A percentile compares a stretch with the other conserved stretches of the same genome.
Evolutionary conservation across 345 rosid species (phyloP).

Genomic region (Ailanthus altissimus): DNA sequence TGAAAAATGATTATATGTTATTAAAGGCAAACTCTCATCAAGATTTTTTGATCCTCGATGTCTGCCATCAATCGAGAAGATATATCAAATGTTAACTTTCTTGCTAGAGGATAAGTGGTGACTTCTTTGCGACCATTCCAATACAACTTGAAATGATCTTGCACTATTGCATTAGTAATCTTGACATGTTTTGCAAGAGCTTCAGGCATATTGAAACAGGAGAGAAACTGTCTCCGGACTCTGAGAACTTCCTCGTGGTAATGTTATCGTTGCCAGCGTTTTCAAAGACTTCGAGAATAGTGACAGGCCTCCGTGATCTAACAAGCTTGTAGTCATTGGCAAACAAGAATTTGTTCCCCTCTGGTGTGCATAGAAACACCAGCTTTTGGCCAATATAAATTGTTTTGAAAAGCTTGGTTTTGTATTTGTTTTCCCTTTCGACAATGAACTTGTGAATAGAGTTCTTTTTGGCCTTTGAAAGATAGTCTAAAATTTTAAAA

Average conservation of each 20-base stretch:
- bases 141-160: neutral
- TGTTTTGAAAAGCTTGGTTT: neutral
- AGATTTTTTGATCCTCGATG: neutral
- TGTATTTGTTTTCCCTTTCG: neutral
- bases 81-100: neutral
- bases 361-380: neutral
- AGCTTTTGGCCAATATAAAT: neutral
- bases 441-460: neutral
- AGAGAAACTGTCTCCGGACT: neutral
- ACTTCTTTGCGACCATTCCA: neutral
- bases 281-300: neutral
- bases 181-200: neutral
- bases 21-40: neutral
- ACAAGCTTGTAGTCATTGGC: conserved; percentile 11
- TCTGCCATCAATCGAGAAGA: neutral
- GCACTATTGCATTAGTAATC: neutral
- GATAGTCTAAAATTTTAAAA: neutral
- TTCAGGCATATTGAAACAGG: neutral
- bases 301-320: neutral
- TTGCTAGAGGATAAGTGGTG: neutral
- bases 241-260: neutral
- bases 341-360: conserved; percentile 3
- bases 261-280: neutral
- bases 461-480: neutral
- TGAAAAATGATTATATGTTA: no score